Base-by-base conservation (phyloP, 2,329 filamentous ascomycete genomes). In the Dryadomyces quercus-mongolicae region DNA sequence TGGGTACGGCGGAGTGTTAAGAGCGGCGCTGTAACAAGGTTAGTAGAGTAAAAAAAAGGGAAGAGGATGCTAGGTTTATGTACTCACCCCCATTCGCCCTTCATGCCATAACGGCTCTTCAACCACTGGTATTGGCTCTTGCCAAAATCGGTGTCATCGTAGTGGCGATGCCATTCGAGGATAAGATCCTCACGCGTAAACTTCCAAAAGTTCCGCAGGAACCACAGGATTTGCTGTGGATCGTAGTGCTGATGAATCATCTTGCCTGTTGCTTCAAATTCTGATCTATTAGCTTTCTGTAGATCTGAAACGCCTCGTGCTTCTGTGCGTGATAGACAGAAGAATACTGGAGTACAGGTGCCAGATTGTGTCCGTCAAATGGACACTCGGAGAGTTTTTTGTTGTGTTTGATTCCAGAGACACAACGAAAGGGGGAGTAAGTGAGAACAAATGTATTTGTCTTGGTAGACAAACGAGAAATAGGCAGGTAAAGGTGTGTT, bases 71-170 rank as follows among this genome's bases (percentile, higher is more conserved):
- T n/a, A n/a, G n/a, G 21, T 9, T 31, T 51, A 49, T 13, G 46
- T n/a, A 55, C 56, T 38, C n/a, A 61, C 59, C 59, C 59, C 59
- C 59, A 61, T 54, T 61, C 59, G 1, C 18, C 46, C 38, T 60
- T 61, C 58, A 60, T 59, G 16, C 60, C 58, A 22, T 61, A 61
- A 5, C 56, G 56, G 16, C 31, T 50, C 43, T 55, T 57, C 2
- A 61, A 54, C 60, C 60, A 61, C 21, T 55, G 54, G 52, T 61
- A 61, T 25, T 61, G 60, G 44, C 57, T 60, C 18, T 56, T 57
- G 16, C 56, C 57, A 52, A 61, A 61, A 13, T 55, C 42, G 12
- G 12, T 2, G 21, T 61, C 60, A 1, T 51, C 21, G 21, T 56
- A 61, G 2, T 31, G 36, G 3, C 25, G 22, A 10, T 54, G 49